A percentile compares a stretch with the other conserved stretches of the same genome.
These are phyloP conservation scores for Aureobasidium vineae DNA, from an alignment of 2,329 filamentous ascomycete species.

Conservation along the genomic window DNA sequence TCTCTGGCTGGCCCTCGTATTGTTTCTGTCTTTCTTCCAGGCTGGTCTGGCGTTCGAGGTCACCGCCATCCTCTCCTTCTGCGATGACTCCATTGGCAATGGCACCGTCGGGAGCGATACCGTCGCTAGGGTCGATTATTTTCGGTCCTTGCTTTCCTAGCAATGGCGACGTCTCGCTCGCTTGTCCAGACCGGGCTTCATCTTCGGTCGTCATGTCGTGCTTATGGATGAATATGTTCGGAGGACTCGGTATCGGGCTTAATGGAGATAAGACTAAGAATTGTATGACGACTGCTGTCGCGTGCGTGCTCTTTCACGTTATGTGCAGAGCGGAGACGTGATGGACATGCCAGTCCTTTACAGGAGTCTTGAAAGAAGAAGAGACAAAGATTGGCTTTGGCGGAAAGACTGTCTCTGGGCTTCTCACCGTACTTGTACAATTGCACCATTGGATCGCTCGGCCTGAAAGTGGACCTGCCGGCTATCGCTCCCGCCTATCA, in stretches of 20 bases:
- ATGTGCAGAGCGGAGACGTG: not conserved
- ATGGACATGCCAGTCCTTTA: not conserved
- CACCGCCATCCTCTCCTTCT: conserved; percentile 30
- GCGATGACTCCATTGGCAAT: conserved; percentile 30
- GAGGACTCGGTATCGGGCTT: not conserved
- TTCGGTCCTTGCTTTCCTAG: conserved; percentile 27
- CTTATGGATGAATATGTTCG: not conserved
- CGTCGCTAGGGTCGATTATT: conserved; percentile 34
- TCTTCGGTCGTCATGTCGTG: conserved; percentile 8
- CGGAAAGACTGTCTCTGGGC: not conserved
- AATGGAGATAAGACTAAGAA: conserved; percentile 1
- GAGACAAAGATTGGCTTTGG: not conserved
- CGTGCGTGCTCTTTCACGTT: not conserved
- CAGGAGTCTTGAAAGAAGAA: not conserved
- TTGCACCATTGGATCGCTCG: conserved; percentile 14
- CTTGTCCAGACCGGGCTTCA: not conserved
- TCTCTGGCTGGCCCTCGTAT: conserved; percentile 50
- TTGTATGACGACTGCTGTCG: not conserved
- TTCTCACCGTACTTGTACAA: conserved; percentile 1
- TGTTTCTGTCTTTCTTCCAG: conserved; percentile 37
- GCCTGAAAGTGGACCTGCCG: not conserved
- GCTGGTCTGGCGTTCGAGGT: conserved; percentile 40
- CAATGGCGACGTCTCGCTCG: conserved; percentile 35
- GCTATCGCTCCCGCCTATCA: conserved; percentile 22
- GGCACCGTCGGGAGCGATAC: conserved; percentile 34